These are phyloP conservation scores for Nannochloropsis gaditana DNA, from an alignment of 108 stramenopile species.

Conservation along the genomic window DNA sequence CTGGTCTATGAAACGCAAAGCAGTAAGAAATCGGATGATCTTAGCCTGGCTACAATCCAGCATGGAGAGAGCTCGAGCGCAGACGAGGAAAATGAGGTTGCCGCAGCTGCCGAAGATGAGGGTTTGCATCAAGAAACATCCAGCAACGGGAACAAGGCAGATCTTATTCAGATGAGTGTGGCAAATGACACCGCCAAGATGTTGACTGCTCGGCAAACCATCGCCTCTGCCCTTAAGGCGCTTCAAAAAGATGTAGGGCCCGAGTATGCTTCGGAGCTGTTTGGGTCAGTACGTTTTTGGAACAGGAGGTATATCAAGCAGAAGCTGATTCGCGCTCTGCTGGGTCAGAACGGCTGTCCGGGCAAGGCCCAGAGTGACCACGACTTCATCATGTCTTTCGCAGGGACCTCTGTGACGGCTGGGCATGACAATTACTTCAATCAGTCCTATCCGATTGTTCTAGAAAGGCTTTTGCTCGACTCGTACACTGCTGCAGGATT, in stretches of 20 bases:
- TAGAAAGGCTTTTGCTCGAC: neutral
- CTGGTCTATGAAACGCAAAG: neutral
- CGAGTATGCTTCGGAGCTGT: neutral
- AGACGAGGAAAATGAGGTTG: too few species aligned
- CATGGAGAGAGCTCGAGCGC: too few species aligned
- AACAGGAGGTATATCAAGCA: neutral
- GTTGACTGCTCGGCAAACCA: neutral
- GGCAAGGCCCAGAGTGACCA: constrained; percentile 9
- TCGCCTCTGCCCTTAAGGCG: neutral
- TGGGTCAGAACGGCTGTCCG: constrained; percentile 8
- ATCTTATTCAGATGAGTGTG: neutral
- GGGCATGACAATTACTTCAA: constrained; percentile 38
- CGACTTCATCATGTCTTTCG: constrained; percentile 25
- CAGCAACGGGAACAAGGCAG: too few species aligned
- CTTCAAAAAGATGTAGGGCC: neutral
- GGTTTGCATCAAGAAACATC: too few species aligned
- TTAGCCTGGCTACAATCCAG: too few species aligned
- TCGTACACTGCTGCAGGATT: neutral
- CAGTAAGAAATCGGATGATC: too few species aligned
- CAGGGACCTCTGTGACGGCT: constrained; percentile 39
- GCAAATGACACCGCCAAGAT: neutral
- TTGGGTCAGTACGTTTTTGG: neutral
- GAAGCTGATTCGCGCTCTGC: neutral
- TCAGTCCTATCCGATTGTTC: constrained; percentile 31
- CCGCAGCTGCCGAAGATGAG: too few species aligned